These are phyloP conservation scores for Blastobotrys proliferans DNA, from an alignment of 1,139 yeast genomes.

Conservation along the genomic window DNA sequence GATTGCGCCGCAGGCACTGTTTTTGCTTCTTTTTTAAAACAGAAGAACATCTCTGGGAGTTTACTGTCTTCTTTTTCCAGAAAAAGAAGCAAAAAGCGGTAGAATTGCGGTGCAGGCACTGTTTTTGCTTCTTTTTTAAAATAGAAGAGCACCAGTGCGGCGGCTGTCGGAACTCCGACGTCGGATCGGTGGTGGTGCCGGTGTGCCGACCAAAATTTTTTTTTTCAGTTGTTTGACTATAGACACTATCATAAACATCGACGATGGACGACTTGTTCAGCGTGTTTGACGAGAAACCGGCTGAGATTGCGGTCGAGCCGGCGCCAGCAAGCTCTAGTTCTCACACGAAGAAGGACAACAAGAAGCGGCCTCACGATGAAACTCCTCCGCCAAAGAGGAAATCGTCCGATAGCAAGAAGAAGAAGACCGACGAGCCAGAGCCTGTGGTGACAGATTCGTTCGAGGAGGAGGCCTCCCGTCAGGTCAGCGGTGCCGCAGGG, in stretches of 20 bases:
- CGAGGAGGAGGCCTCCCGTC: constrained; percentile 88
- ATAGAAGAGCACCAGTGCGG: too few relatives aligned
- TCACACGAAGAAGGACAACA: not conserved
- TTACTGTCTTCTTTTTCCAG: not conserved
- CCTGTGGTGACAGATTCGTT: constrained; percentile 86
- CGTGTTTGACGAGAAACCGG: constrained; percentile 27
- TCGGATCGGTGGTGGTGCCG: too few relatives aligned
- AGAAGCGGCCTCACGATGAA: constrained; percentile 5
- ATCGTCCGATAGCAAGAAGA: constrained; percentile 3
- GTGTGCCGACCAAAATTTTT: too few relatives aligned
- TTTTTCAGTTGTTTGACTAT: too few relatives aligned
- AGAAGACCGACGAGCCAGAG: constrained; percentile 15
- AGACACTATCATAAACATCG: too few relatives aligned
- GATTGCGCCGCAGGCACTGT: too few relatives aligned
- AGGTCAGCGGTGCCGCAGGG: constrained; percentile 77
- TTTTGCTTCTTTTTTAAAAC: too few relatives aligned
- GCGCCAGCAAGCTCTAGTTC: not conserved
- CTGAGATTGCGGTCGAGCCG: constrained; percentile 7
- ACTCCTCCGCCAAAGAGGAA: constrained; percentile 4
- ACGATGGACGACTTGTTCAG: constrained; percentile 25
- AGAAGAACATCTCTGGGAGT: too few relatives aligned
- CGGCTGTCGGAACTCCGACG: too few relatives aligned
- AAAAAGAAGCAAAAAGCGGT: not conserved
- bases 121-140: too few relatives aligned
- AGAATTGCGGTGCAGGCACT: too few relatives aligned